Conservation (phyloP, 1,284 basidiomycete species). For the Ceratobasidium sp. region DNA sequence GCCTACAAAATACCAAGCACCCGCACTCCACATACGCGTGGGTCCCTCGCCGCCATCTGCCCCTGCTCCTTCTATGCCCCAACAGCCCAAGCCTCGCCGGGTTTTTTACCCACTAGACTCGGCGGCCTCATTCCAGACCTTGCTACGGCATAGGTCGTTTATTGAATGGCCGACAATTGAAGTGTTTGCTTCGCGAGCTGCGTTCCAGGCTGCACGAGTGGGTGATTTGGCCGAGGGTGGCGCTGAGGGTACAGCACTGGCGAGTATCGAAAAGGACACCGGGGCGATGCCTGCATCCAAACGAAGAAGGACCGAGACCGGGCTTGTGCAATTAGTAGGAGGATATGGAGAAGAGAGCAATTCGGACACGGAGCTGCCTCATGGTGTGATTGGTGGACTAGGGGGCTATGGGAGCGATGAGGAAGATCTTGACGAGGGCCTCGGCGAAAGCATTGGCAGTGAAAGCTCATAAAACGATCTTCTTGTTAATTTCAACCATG, state of each 20-base stretch:
- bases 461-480: not conserved
- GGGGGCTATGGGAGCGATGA: conserved; percentile 71
- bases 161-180: conserved; percentile 83
- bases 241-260: conserved; percentile 27
- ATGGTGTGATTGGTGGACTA: conserved; percentile 54
- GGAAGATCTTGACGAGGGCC: conserved; percentile 45
- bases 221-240: conserved; percentile 53
- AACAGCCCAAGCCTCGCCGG: conserved; percentile 43
- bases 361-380: conserved; percentile 4
- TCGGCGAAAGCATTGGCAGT: not conserved
- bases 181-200: conserved; percentile 61
- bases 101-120: conserved; percentile 67
- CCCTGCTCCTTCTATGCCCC: conserved; percentile 44
- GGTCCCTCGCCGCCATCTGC: conserved; percentile 29
- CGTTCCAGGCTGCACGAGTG: conserved; percentile 64
- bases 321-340: conserved; percentile 15
- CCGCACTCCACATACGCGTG: conserved; percentile 14
- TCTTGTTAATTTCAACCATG: conserved; percentile 10
- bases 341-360: conserved; percentile 26
- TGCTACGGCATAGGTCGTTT: conserved; percentile 68
- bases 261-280: conserved; percentile 59
- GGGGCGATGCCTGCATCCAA: conserved; percentile 53
- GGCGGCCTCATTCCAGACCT: conserved; percentile 54
- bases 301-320: conserved; percentile 37
- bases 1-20: conserved; percentile 26